Evolutionary conservation across 805 yeast species (phyloP), one percentile per base, ranked within the genome.

Genomic region (Saccharomycopsis guyanensis): DNA sequence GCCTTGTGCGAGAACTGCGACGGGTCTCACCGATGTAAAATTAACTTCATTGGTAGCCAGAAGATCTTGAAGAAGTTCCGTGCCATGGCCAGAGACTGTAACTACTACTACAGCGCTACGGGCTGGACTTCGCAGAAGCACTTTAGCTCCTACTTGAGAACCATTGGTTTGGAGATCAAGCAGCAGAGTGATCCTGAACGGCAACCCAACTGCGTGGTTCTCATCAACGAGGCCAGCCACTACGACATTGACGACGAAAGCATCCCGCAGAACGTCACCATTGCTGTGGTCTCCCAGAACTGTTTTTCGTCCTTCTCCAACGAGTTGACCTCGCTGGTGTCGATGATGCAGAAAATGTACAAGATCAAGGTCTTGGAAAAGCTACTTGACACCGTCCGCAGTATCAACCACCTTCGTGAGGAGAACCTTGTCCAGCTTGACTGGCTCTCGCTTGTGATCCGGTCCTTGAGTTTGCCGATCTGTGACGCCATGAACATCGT

Each of bases 401-500:
- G 20, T 2, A 42, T 45, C 18, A 13, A 10, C 7, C 29, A 24
- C 10, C 13, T 41, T 13, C 38, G 22, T 12, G 20, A 15, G 12
- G n/a, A 32, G 7, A 24, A 31, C 2, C 13, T n/a, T 18, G 7
- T 22, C 5, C 10, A 23, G 16, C 22, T 18, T 5, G 23, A 38
- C 12, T 25, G 22, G 42, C n/a, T 16, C 8, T 8, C 16, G 12
- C 23, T 45, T 4, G 27, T 45, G 5, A 18, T 33, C 16, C 40
- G 41, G 16, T 34, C 36, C 10, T 25, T 45, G n/a, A 20, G 19
- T 10, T 34, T 19, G 7, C 45, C 39, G 13, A 35, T 40, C 6
- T 38, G 40, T 12, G 48, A 45, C 12, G 25, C 40, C 12, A 20
- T 41, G 40, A 45, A 45, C 32, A 32, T 33, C 13, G 19, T 45